Base-by-base conservation (phyloP, 331 rosid species). In the Malus hybrid region DNA sequence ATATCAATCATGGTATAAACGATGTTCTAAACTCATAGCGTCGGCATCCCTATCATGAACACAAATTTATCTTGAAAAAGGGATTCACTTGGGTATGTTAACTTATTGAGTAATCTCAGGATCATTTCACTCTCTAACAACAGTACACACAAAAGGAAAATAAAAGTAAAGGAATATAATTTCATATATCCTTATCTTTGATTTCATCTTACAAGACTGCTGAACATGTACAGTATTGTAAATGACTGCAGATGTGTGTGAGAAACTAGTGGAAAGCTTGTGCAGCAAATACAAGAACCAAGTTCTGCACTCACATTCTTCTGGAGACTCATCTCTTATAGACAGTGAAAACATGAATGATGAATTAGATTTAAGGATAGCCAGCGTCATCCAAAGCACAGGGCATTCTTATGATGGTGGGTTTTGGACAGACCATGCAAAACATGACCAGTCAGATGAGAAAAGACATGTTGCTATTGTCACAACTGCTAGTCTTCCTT, bases 401-500 rank as follows among this genome's bases (percentile, higher is more conserved):
- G 97, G 99, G 65, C 97, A 92, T 77, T 80, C 78, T 70, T 83
- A 87, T 67, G 99, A 90, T 65, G 99, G 99, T 90, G 97, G 97
- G 67, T 82, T 90, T 75, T 90, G 97, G 99, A 75, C 90, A 48
- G 92, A 87, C 77, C 91, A 83, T 62, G 78, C 83, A 76, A 94
- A 92, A 84, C 88, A 83, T 64, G 89, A 86, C 5, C 78, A 83
- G 2, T 79, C 85, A n/a, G 86, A 83, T 46, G 82, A 79, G 68
- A 93, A 92, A 83, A 83, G 99, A 73, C 96, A 89, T 75, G 86
- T 95, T 83, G 99, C 99, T 50, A 95, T 95, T 48, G 97, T 92
- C 73, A 95, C 99, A 66, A 95, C 99, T 22, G 99, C 99, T 59
- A 95, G 98, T 82, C 97, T 95, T 87, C 99, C 99, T 73, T 95